Percentiles rank a stretch among this genome's conserved stretches.
phyloP scores from a whole-genome alignment of 1,284 basidiomycete genomes.

The Cerrena zonata region DNA sequence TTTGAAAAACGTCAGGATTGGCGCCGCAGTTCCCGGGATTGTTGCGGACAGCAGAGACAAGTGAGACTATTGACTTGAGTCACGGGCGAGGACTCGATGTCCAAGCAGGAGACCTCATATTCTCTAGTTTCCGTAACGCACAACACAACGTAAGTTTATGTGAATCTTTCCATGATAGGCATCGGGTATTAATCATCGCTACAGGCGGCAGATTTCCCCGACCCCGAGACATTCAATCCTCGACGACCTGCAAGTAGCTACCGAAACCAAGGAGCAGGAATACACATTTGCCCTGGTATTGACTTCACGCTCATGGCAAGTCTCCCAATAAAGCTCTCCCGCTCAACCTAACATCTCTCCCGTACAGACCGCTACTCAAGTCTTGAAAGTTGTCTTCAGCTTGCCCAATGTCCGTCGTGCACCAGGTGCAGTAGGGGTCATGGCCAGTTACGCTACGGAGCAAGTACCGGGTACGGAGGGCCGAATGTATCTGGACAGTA shows the following conservation, averaged over 20 bases:
- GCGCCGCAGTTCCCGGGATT: conserved; percentile 38
- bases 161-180: neutral
- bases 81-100: conserved; percentile 34
- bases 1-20: conserved; percentile 28
- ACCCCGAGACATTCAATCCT: conserved; percentile 37
- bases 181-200: neutral
- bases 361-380: conserved; percentile 36
- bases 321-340: neutral
- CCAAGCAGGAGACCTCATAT: conserved; percentile 40
- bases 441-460: conserved; percentile 28
- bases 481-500: conserved; percentile 23
- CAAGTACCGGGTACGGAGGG: conserved; percentile 21
- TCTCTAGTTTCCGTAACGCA: conserved; percentile 44
- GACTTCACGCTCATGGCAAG: conserved; percentile 34
- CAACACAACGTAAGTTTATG: conserved; percentile 38
- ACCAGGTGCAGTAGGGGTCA: conserved; percentile 32
- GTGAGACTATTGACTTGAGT: conserved; percentile 32
- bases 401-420: conserved; percentile 44
- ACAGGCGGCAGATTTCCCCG: conserved; percentile 38
- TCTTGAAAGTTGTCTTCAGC: conserved; percentile 40
- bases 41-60: conserved; percentile 36
- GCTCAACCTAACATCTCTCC: neutral
- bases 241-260: conserved; percentile 33
- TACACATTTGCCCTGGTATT: conserved; percentile 40
- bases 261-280: conserved; percentile 39